A percentile compares a stretch with the other conserved stretches of the same genome.
Conservation (phyloP, 2,329 filamentous ascomycete genomes). For the Davidsoniella eucalypti region DNA sequence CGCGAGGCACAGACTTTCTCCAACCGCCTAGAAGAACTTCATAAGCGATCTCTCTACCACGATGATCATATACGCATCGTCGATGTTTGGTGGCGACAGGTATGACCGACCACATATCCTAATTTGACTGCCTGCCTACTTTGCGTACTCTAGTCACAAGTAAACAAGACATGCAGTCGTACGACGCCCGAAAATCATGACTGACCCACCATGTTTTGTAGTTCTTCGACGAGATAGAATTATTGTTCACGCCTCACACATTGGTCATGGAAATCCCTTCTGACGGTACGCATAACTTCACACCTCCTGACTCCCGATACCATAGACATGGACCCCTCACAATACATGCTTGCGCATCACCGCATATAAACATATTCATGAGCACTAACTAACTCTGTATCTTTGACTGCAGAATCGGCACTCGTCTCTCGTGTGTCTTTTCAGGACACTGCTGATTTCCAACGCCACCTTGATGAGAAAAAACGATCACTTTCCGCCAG, state of each 20-base stretch:
- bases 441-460: conserved; percentile 54
- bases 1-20: conserved; percentile 73
- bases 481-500: conserved; percentile 60
- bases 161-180: neutral
- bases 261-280: conserved; percentile 10
- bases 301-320: conserved; percentile 14
- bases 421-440: conserved; percentile 45
- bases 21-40: conserved; percentile 61
- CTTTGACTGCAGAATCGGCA: conserved; percentile 27
- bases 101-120: conserved; percentile 27
- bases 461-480: conserved; percentile 62
- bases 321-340: neutral
- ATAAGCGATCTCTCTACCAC: conserved; percentile 64
- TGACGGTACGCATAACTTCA: conserved; percentile 6
- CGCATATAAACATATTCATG: neutral
- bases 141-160: neutral
- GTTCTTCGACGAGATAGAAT: conserved; percentile 9
- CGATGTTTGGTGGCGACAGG: conserved; percentile 90
- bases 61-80: conserved; percentile 85
- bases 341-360: neutral
- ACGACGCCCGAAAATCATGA: neutral
- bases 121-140: neutral
- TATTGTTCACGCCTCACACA: conserved; percentile 4
- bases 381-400: neutral
- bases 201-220: neutral